Percentiles rank a stretch among this genome's conserved stretches.
Evolutionary conservation across 805 yeast species (phyloP).

Genomic region (Nakazawaea wyomingensis): DNA sequence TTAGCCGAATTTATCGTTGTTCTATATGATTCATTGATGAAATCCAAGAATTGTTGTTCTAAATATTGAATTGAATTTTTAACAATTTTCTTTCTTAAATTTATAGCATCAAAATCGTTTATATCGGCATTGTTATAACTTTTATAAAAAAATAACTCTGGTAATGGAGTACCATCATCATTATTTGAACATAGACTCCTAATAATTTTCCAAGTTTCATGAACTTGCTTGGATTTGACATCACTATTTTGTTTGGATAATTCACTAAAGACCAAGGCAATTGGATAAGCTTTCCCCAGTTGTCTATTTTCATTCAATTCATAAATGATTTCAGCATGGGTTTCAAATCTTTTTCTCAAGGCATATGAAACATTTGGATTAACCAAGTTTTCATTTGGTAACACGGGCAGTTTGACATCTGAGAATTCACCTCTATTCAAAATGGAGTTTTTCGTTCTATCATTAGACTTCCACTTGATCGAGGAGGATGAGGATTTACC

Average conservation of each 20-base stretch:
- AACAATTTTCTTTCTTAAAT: slow-evolving; percentile 41
- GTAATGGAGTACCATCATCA: slow-evolving; percentile 28
- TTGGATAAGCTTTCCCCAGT: slow-evolving; percentile 42
- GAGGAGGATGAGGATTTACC: background rate
- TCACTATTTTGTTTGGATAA: slow-evolving; percentile 55
- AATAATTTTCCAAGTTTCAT: slow-evolving; percentile 71
- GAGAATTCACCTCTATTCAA: slow-evolving; percentile 25
- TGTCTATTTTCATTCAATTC: slow-evolving; percentile 68
- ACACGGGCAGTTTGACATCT: slow-evolving; percentile 22
- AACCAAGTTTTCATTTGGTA: slow-evolving; percentile 15
- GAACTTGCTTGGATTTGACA: slow-evolving; percentile 61
- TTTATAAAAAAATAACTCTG: slow-evolving; percentile 29
- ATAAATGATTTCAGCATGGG: slow-evolving; percentile 66
- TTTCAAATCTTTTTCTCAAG: slow-evolving; percentile 54
- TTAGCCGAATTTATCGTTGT: slow-evolving; percentile 36
- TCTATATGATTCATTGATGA: slow-evolving; percentile 61
- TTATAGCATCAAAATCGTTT: slow-evolving; percentile 25
- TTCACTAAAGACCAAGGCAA: slow-evolving; percentile 56
- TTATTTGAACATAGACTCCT: slow-evolving; percentile 34
- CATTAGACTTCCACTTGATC: slow-evolving; percentile 23
- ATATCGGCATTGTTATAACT: slow-evolving; percentile 22
- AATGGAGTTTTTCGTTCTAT: slow-evolving; percentile 24
- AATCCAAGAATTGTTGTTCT: slow-evolving; percentile 72
- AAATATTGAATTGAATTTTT: slow-evolving; percentile 53
- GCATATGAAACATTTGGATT: slow-evolving; percentile 35